Conservation (phyloP, 768 basidiomycete genomes). For the Hygrocybe punicea region DNA sequence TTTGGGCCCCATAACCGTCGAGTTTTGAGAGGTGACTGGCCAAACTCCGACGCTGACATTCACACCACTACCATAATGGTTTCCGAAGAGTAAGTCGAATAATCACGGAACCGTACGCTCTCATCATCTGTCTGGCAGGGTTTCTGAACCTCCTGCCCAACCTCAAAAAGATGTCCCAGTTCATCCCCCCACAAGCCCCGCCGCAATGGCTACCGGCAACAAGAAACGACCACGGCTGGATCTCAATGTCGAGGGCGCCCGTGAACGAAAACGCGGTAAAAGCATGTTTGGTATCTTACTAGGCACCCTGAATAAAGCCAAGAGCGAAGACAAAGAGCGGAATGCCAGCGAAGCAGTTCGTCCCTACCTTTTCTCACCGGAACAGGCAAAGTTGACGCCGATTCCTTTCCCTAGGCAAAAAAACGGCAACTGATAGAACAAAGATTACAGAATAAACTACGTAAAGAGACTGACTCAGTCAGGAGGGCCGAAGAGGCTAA, state of each 20-base stretch:
- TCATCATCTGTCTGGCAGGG: conserved; percentile 7
- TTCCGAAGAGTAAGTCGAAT: conserved; percentile 46
- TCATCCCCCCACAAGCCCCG: conserved; percentile 41
- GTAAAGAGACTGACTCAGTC: conserved; percentile 83
- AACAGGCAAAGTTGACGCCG: background rate
- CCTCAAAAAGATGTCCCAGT: background rate
- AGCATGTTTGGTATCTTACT: conserved; percentile 82
- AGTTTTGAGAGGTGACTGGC: background rate
- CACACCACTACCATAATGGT: conserved; percentile 40
- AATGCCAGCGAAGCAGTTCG: conserved; percentile 83
- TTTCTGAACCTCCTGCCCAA: conserved; percentile 25
- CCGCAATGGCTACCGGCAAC: conserved; percentile 41
- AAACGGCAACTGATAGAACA: conserved; percentile 81
- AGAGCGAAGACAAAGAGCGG: conserved; percentile 80
- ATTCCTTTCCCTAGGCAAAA: conserved; percentile 55
- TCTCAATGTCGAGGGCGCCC: conserved; percentile 44
- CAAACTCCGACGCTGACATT: conserved; percentile 36
- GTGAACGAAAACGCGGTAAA: conserved; percentile 81
- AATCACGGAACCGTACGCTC: background rate
- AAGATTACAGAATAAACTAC: conserved; percentile 79
- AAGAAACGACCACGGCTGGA: conserved; percentile 76
- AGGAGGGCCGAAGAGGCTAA: conserved; percentile 82
- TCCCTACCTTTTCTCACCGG: conserved; percentile 9
- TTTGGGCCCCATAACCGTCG: conserved; percentile 13
- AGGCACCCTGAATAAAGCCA: conserved; percentile 83